Evolutionary conservation across 2,329 filamentous ascomycete species (phyloP), one percentile per base, ranked within the genome.

Genomic region (Penicillium sp.): DNA sequence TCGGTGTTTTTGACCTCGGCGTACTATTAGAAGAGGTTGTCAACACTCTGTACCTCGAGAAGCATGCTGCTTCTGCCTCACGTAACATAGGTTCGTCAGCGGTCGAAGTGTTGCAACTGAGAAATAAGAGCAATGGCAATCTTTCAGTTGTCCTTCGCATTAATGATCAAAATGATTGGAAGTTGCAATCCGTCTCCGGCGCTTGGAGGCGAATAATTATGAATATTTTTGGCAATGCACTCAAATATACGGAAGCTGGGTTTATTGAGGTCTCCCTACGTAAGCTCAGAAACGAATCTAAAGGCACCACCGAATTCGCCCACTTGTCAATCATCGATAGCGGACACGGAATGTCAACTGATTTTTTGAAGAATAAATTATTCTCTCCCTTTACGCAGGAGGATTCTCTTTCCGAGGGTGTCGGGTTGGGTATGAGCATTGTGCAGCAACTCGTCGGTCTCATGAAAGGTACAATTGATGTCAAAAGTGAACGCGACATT

Each of bases 351-450:
- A 89, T 89, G 20, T 76, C 77, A 0, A 69, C 78, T 0, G 80
- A 86, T 1, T 89, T 82, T 61, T 71, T 88, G 1, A 72, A 77
- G 24, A 77, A 82, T 16, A 77, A 78, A 6, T 67, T 88, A 0
- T 89, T 85, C 63, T 79, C 77, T 0, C 82, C 85, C 0, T 89
- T 89, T 59, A 70, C 77, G 0, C 86, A 89, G 60, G 86, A 88
- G 62, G 77, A 85, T 35, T 65, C 73, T 0, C 67, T 88, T 0
- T 74, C 79, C 0, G 78, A 81, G 0, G 86, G 87, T 0, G 82
- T 83, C 0, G 86, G 87, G 0, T 73, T 89, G 0, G 86, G 87
- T 0, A 71, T 89, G 18, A 83, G 80, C 49, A 80, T 89, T 6
- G 85, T 88, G 0, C 77, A 79, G 20, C 62, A 74, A 62, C 80